Evolutionary conservation across 441 rosid genomes (phyloP).

Genomic region (Pelargonium myrrhifolium): DNA sequence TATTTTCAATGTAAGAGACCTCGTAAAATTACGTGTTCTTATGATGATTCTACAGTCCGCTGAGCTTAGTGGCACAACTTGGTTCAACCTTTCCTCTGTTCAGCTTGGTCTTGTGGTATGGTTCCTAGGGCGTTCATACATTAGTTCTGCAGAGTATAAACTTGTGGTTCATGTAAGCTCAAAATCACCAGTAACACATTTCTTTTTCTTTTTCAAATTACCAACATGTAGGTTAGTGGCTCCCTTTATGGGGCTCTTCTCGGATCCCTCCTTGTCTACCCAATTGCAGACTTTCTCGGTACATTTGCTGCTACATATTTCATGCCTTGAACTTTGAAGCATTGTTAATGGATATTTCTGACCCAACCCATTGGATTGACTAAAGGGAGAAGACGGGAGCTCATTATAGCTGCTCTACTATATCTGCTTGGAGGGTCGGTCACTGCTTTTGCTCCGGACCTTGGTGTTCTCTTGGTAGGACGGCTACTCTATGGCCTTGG

Average conservation of each 20-base stretch:
- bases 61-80: slow-evolving; percentile 78
- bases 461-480: slow-evolving; percentile 64
- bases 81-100: slow-evolving; percentile 81
- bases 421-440: slow-evolving; percentile 51
- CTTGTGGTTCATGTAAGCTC: slow-evolving; percentile 13
- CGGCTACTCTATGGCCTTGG: slow-evolving; percentile 87
- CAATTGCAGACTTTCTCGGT: slow-evolving; percentile 87
- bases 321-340: not conserved
- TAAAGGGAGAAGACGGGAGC: slow-evolving; percentile 86
- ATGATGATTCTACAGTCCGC: slow-evolving; percentile 46
- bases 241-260: slow-evolving; percentile 94
- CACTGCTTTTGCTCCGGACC: slow-evolving; percentile 64
- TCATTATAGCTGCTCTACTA: slow-evolving; percentile 55
- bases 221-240: slow-evolving; percentile 72
- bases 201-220: not conserved
- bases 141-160: slow-evolving; percentile 4
- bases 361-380: slow-evolving; percentile 16
- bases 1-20: not conserved
- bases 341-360: slow-evolving; percentile 16
- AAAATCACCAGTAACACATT: not conserved
- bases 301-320: slow-evolving; percentile 12
- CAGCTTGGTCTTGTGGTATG: slow-evolving; percentile 94
- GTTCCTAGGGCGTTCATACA: slow-evolving; percentile 12
- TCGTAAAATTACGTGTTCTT: slow-evolving; percentile 17
- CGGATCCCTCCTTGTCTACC: slow-evolving; percentile 80